These are phyloP conservation scores for Nannochloris sp. DNA, from an alignment of 139 green algal genomes.

Conservation along the genomic window DNA sequence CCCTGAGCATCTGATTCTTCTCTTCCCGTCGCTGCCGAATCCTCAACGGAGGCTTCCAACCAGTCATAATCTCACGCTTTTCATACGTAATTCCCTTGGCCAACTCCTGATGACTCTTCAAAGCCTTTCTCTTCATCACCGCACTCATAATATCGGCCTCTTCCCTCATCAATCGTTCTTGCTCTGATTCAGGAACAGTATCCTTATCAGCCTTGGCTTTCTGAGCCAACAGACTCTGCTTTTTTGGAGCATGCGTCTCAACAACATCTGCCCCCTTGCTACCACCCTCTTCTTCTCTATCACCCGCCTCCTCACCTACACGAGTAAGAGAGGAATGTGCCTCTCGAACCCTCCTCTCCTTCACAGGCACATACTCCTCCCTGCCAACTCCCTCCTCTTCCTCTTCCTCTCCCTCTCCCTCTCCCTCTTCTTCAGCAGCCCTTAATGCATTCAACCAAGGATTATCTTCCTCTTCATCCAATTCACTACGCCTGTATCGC, in stretches of 20 bases:
- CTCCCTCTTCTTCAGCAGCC: no score
- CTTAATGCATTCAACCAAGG: slow-evolving; percentile 18
- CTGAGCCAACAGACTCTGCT: slow-evolving; percentile 57
- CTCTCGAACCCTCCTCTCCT: slow-evolving; percentile 67
- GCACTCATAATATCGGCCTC: slow-evolving; percentile 83
- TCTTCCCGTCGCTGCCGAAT: slow-evolving; percentile 58
- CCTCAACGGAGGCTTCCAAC: slow-evolving; percentile 82
- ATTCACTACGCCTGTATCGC: slow-evolving; percentile 50
- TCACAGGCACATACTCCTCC: slow-evolving; percentile 83
- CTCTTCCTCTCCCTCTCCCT: no score
- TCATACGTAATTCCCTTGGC: slow-evolving; percentile 74
- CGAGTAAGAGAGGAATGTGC: slow-evolving; percentile 37
- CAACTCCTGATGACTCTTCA: slow-evolving; percentile 89
- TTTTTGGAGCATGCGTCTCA: slow-evolving; percentile 32
- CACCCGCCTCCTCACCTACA: slow-evolving; percentile 24
- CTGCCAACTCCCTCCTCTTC: slow-evolving; percentile 30
- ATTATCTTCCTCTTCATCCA: slow-evolving; percentile 55
- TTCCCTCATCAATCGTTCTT: slow-evolving; percentile 60
- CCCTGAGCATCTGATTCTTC: slow-evolving; percentile 59
- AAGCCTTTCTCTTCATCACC: slow-evolving; percentile 77
- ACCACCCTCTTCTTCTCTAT: not conserved
- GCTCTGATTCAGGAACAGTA: slow-evolving; percentile 46
- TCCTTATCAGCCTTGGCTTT: slow-evolving; percentile 51
- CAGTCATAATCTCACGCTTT: slow-evolving; percentile 61
- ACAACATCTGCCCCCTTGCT: not conserved